phyloP scores from a whole-genome alignment of 2,329 filamentous ascomycete genomes.

The Zymoseptoria pseudotritici region DNA sequence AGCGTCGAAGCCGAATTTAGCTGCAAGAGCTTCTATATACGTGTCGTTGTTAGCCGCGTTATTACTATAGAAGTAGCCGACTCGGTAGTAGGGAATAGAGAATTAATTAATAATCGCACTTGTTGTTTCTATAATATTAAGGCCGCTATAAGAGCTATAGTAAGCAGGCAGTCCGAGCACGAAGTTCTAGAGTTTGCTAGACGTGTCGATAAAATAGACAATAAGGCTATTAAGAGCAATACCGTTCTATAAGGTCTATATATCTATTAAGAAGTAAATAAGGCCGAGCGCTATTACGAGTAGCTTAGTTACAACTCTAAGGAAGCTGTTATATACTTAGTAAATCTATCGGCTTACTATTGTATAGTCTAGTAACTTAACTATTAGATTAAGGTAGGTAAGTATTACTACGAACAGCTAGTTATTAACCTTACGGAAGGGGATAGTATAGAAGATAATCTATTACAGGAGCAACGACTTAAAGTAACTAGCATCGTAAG shows the following conservation, averaged over 20 bases:
- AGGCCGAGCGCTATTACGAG: not conserved
- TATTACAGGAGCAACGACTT: not conserved
- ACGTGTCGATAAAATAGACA: not conserved
- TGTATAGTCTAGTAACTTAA: not conserved
- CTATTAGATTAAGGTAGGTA: not conserved
- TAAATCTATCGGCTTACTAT: not conserved
- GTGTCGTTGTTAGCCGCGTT: not conserved
- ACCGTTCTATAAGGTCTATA: not conserved
- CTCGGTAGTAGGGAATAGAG: not conserved
- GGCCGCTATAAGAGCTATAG: not conserved
- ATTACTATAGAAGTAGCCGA: not conserved
- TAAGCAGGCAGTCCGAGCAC: not conserved
- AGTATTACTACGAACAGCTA: not conserved
- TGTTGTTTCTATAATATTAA: not conserved
- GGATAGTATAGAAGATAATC: not conserved
- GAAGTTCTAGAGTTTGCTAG: not conserved
- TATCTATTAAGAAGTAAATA: not conserved
- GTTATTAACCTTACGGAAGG: not conserved
- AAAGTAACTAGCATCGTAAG: too few species aligned
- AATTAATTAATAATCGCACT: not conserved
- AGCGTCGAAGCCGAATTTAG: not conserved
- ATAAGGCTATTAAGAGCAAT: not conserved
- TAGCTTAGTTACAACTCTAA: not conserved
- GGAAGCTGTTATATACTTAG: not conserved
- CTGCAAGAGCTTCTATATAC: not conserved